phyloP scores from a whole-genome alignment of 768 basidiomycete genomes.

The Dentipellis sp. region DNA sequence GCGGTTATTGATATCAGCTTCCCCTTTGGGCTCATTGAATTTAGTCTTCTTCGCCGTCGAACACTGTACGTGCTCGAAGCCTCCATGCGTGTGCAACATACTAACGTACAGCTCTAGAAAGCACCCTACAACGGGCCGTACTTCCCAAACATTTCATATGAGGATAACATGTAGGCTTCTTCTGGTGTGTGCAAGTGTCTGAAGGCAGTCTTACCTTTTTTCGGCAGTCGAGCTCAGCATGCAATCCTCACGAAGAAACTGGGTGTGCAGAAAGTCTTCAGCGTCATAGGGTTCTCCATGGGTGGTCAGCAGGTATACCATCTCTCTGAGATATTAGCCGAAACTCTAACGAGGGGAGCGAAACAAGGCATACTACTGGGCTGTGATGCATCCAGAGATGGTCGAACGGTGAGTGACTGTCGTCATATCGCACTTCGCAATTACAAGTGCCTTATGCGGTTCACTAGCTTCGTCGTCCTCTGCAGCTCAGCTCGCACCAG shows the following conservation, averaged over 20 bases:
- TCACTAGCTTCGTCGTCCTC: slow-evolving; percentile 35
- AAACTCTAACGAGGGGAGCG: not conserved
- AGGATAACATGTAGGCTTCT: slow-evolving; percentile 42
- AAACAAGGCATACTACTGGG: slow-evolving; percentile 46
- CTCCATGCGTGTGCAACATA: not conserved
- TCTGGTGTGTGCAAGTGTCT: too few species aligned
- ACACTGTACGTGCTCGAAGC: slow-evolving; percentile 26
- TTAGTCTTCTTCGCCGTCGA: slow-evolving; percentile 54
- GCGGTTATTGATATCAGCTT: not conserved
- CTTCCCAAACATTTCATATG: slow-evolving; percentile 48
- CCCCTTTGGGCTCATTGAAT: not conserved
- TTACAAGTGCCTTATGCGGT: too few species aligned
- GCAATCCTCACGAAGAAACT: slow-evolving; percentile 41
- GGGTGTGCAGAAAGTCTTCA: slow-evolving; percentile 33
- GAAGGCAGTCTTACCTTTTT: not conserved
- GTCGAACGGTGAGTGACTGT: slow-evolving; percentile 36
- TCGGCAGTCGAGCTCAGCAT: slow-evolving; percentile 41
- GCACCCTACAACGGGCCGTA: slow-evolving; percentile 49
- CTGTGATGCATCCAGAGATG: slow-evolving; percentile 44
- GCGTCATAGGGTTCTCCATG: slow-evolving; percentile 52
- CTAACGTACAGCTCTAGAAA: slow-evolving; percentile 28
- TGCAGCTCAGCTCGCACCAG: slow-evolving; percentile 50
- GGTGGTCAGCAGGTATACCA: slow-evolving; percentile 39
- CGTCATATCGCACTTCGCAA: too few species aligned
- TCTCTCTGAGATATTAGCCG: not conserved